These are phyloP conservation scores for Clarireedia sp. DNA, from an alignment of 2,329 filamentous ascomycete species.

Conservation along the genomic window DNA sequence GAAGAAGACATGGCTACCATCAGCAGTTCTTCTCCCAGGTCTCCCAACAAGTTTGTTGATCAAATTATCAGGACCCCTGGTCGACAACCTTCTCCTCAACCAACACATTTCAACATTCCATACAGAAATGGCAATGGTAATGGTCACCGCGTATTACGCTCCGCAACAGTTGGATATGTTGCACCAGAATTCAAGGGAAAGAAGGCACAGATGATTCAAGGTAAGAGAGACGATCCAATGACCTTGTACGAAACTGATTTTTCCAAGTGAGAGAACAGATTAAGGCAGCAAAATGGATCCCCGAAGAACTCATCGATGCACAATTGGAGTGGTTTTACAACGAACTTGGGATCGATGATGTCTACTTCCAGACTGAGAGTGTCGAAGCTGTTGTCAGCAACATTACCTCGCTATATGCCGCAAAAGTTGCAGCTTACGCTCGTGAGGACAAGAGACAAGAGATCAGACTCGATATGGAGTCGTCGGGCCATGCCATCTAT, in stretches of 20 bases:
- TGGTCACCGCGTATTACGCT: constrained; percentile 69
- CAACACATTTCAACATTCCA: constrained; percentile 75
- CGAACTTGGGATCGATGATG: constrained; percentile 94
- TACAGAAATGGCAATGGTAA: constrained; percentile 43
- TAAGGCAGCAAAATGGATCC: constrained; percentile 64
- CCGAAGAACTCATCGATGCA: constrained; percentile 69
- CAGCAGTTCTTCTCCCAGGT: constrained; percentile 9
- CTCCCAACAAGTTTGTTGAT: constrained; percentile 21
- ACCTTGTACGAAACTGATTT: constrained; percentile 10
- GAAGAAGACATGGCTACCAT: constrained; percentile 19
- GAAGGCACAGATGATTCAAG: constrained; percentile 54
- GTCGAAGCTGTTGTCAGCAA: constrained; percentile 84
- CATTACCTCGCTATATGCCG: constrained; percentile 92
- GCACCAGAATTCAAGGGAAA: constrained; percentile 93
- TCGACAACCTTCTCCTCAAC: constrained; percentile 66
- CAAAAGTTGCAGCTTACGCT: constrained; percentile 89
- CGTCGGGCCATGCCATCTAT: constrained; percentile 89
- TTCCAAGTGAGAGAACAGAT: constrained; percentile 63
- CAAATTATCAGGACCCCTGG: constrained; percentile 24
- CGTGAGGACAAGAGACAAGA: constrained; percentile 90
- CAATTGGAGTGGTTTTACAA: constrained; percentile 98
- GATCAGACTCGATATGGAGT: constrained; percentile 93
- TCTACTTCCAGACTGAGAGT: constrained; percentile 90
- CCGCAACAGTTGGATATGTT: constrained; percentile 87
- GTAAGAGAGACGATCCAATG: constrained; percentile 15